phyloP scores from a whole-genome alignment of 768 basidiomycete species.

The Boletus bicolor region DNA sequence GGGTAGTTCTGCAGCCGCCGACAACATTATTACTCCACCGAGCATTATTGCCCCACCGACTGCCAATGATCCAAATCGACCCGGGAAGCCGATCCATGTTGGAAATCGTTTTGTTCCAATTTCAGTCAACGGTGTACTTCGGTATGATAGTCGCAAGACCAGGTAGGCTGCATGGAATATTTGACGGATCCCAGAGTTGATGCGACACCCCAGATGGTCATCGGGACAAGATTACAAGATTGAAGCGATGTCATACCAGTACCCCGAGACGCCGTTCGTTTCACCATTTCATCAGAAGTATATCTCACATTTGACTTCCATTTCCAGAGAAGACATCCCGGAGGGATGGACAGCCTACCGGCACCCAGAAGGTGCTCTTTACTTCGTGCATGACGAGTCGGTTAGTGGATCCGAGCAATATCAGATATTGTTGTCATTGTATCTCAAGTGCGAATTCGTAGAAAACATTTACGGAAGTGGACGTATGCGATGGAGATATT shows the following conservation, averaged over 20 bases:
- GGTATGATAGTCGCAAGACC: constrained; percentile 2
- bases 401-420: constrained; percentile 29
- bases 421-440: background rate
- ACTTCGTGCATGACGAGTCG: constrained; percentile 48
- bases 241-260: constrained; percentile 16
- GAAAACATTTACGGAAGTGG: constrained; percentile 54
- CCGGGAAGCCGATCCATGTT: background rate
- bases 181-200: background rate
- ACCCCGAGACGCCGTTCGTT: constrained; percentile 22
- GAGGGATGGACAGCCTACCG: constrained; percentile 44
- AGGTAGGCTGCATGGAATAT: constrained; percentile 6
- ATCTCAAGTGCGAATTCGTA: constrained; percentile 27
- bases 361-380: constrained; percentile 63
- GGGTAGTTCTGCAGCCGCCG: background rate
- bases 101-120: constrained; percentile 15
- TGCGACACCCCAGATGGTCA: constrained; percentile 1
- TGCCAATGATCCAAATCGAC: constrained; percentile 1
- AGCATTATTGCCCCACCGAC: constrained; percentile 5
- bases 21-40: background rate
- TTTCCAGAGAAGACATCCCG: constrained; percentile 16
- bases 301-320: background rate
- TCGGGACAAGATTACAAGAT: constrained; percentile 3
- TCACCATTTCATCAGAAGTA: background rate
- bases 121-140: constrained; percentile 7
- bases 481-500: constrained; percentile 42